These are phyloP conservation scores for Piper betle DNA, from an alignment of 164 flowering plant species.

Conservation along the genomic window DNA sequence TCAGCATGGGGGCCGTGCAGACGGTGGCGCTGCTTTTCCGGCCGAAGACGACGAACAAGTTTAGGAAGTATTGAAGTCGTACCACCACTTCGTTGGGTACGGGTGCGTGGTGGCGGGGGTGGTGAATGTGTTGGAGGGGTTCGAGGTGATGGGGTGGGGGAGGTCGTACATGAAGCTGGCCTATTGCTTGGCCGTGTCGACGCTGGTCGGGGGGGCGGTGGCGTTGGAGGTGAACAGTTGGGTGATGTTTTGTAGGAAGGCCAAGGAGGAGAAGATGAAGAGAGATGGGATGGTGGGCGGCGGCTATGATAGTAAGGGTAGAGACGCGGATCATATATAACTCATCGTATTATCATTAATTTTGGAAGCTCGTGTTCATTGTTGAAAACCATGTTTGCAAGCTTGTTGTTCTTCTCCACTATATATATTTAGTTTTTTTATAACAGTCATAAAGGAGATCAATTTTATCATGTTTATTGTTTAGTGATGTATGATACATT, in stretches of 20 bases:
- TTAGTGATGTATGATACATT: too few species aligned
- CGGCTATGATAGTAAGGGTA: too few species aligned
- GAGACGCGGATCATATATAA: too few species aligned
- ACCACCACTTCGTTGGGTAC: slow-evolving; percentile 97
- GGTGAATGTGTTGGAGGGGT: slow-evolving; percentile 86
- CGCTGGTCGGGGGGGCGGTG: slow-evolving; percentile 55
- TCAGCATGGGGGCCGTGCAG: slow-evolving; percentile 57
- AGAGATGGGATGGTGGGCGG: slow-evolving; percentile 48
- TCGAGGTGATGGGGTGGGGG: slow-evolving; percentile 60
- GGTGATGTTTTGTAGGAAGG: slow-evolving; percentile 81
- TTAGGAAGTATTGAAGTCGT: slow-evolving; percentile 87
- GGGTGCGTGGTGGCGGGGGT: slow-evolving; percentile 78
- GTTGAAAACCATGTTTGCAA: too few species aligned
- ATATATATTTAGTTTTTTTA: too few species aligned
- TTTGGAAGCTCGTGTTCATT: too few species aligned
- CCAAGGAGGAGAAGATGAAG: slow-evolving; percentile 77
- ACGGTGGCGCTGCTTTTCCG: slow-evolving; percentile 72
- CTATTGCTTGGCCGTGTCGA: slow-evolving; percentile 56
- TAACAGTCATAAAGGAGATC: too few species aligned
- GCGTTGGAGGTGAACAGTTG: slow-evolving; percentile 86
- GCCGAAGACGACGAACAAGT: slow-evolving; percentile 73
- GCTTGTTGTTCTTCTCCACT: too few species aligned
- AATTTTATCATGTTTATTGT: too few species aligned
- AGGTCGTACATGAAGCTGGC: slow-evolving; percentile 48
- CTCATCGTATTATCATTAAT: too few species aligned